phyloP scores from a whole-genome alignment of 352 stramenopile species.

The Globisporangium perplexum region DNA sequence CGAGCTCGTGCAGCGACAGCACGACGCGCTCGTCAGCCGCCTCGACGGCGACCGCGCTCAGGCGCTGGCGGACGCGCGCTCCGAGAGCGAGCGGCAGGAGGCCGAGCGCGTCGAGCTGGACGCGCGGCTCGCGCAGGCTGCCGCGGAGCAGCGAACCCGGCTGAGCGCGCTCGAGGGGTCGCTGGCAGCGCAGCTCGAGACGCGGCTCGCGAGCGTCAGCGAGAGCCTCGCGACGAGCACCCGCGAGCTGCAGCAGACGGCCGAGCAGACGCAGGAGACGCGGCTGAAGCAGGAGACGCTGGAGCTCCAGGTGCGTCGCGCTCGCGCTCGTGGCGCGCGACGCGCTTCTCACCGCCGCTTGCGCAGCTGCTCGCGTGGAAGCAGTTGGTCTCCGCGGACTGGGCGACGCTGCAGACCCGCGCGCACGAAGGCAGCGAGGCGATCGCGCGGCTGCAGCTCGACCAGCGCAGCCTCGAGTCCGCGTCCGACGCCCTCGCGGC shows the following conservation, averaged over 20 bases:
- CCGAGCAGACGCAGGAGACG: not conserved
- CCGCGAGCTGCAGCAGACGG: not conserved
- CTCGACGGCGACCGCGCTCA: not conserved
- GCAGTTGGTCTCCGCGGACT: conserved; percentile 9
- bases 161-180: not conserved
- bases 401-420: conserved; percentile 2
- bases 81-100: not conserved
- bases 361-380: conserved; percentile 9
- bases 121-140: not conserved
- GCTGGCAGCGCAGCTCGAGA: not conserved
- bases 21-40: conserved; percentile 1
- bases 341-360: not conserved
- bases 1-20: conserved; percentile 24
- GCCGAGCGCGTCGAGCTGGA: not conserved
- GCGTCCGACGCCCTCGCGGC: conserved; percentile 4
- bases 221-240: conserved; percentile 1
- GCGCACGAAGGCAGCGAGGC: not conserved
- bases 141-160: not conserved
- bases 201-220: not conserved
- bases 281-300: conserved; percentile 7
- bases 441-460: not conserved
- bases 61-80: not conserved
- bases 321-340: not conserved
- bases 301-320: conserved; percentile 6
- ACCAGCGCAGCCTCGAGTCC: not conserved